phyloP scores from a whole-genome alignment of 2,329 filamentous ascomycete genomes.

The Chalaropsis ovoidea region DNA sequence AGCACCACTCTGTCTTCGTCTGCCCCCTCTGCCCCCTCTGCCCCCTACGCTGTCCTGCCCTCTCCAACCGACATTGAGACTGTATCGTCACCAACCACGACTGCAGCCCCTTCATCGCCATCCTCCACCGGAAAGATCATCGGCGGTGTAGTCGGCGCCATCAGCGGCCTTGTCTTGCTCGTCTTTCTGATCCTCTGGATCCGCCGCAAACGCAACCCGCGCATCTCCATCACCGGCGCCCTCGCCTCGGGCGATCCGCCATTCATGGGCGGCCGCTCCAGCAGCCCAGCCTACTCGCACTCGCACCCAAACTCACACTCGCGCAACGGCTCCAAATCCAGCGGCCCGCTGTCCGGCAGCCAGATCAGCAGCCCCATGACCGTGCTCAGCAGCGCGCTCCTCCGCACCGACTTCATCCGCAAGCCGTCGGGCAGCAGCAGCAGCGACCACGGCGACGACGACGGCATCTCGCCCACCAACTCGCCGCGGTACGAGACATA shows the following conservation, averaged over 20 bases:
- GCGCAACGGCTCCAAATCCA: conserved; percentile 28
- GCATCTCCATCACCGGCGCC: conserved; percentile 23
- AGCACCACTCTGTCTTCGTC: background rate
- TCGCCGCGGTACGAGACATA: conserved; percentile 22
- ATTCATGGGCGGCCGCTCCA: conserved; percentile 10
- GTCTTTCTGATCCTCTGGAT: conserved; percentile 37
- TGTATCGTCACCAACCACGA: conserved; percentile 1
- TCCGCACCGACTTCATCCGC: conserved; percentile 47
- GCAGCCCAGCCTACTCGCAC: conserved; percentile 13
- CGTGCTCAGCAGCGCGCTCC: conserved; percentile 32
- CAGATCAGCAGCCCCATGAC: conserved; percentile 49
- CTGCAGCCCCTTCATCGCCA: conserved; percentile 9
- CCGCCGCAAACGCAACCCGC: conserved; percentile 30
- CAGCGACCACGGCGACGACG: background rate
- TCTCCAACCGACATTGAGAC: conserved; percentile 1
- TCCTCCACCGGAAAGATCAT: conserved; percentile 37
- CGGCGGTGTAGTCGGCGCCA: conserved; percentile 40
- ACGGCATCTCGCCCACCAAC: conserved; percentile 21
- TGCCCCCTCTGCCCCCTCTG: background rate
- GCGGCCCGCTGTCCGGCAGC: conserved; percentile 35
- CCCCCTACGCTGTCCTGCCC: background rate
- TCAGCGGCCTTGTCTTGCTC: conserved; percentile 36
- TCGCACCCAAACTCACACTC: conserved; percentile 12
- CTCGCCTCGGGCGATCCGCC: conserved; percentile 19
- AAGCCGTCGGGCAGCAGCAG: conserved; percentile 29